A percentile compares a stretch with the other conserved stretches of the same genome.
These are phyloP conservation scores for Candida sonorensis DNA, from an alignment of 805 yeast genomes.

Conservation along the genomic window DNA sequence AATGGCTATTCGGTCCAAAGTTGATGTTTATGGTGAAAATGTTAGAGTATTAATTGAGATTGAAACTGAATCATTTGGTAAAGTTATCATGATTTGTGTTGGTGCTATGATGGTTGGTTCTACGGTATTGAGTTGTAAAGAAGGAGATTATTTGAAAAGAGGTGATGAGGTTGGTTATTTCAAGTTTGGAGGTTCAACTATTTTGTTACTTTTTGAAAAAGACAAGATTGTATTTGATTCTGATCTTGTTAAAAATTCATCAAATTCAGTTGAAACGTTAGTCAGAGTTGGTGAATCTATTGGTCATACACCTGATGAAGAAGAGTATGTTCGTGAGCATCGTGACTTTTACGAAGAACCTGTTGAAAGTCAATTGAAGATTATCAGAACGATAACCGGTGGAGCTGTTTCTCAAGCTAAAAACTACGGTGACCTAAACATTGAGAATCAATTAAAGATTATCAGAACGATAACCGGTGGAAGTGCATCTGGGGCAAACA, in stretches of 20 bases:
- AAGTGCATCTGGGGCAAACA: constrained; percentile 2
- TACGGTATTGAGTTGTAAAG: constrained; percentile 60
- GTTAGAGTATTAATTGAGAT: constrained; percentile 74
- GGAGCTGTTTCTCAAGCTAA: too few species aligned
- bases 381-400: constrained; percentile 54
- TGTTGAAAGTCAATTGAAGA: constrained; percentile 38
- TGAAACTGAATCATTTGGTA: constrained; percentile 70
- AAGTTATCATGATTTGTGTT: constrained; percentile 68
- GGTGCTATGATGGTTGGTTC: constrained; percentile 99
- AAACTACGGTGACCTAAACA: too few species aligned
- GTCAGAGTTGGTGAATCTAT: constrained; percentile 88
- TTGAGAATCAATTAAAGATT: too few species aligned
- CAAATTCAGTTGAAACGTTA: constrained; percentile 68
- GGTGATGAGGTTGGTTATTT: constrained; percentile 91
- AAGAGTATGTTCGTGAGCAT: constrained; percentile 40
- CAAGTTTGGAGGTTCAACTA: constrained; percentile 94
- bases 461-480: too few species aligned
- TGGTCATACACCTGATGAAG: constrained; percentile 56
- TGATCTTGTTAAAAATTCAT: constrained; percentile 66
- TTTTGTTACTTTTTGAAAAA: constrained; percentile 57
- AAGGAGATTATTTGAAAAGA: constrained; percentile 50
- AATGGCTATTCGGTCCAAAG: constrained; percentile 83
- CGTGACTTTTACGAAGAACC: constrained; percentile 40
- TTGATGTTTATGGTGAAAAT: constrained; percentile 93
- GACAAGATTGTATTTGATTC: constrained; percentile 54